Conservation (phyloP, 2,329 filamentous ascomycete species). For the Pseudopithomyces maydicus region DNA sequence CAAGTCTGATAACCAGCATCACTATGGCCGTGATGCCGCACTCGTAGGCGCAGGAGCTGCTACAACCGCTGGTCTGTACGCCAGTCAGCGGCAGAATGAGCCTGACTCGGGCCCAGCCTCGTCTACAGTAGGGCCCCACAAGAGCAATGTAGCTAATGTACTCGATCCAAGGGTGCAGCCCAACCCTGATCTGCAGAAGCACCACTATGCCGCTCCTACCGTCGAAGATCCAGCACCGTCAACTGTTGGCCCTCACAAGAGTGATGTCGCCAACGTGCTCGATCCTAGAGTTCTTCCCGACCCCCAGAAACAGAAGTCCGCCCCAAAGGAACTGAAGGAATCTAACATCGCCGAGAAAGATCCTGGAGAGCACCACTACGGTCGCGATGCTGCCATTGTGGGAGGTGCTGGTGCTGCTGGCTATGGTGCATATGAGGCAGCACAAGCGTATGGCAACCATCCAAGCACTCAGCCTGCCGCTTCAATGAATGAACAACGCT, state of each 20-base stretch:
- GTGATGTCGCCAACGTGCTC: conserved; percentile 38
- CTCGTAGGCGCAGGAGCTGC: conserved; percentile 23
- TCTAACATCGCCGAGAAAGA: conserved; percentile 29
- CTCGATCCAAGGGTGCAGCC: conserved; percentile 40
- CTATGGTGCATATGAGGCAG: conserved; percentile 40
- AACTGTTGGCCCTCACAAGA: conserved; percentile 36
- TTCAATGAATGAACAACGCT: conserved; percentile 31
- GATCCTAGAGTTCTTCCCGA: conserved; percentile 39
- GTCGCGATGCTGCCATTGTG: conserved; percentile 33
- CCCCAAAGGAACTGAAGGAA: conserved; percentile 19
- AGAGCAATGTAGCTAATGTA: conserved; percentile 38
- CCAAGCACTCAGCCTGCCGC: conserved; percentile 34
- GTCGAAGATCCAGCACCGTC: conserved; percentile 29
- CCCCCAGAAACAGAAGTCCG: conserved; percentile 33
- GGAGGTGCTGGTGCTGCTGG: conserved; percentile 39
- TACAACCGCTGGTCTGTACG: conserved; percentile 13
- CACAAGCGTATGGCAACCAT: conserved; percentile 33
- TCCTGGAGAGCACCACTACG: conserved; percentile 29
- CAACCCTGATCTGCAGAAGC: conserved; percentile 23
- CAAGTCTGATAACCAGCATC: conserved; percentile 21
- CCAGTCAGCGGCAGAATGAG: conserved; percentile 22
- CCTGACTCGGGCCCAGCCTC: conserved; percentile 26
- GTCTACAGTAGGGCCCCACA: conserved; percentile 35
- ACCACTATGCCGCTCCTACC: conserved; percentile 25
- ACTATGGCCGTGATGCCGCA: conserved; percentile 32